phyloP scores from a whole-genome alignment of 192 early-diverging fungal genomes.

The Coemansia sp. region DNA sequence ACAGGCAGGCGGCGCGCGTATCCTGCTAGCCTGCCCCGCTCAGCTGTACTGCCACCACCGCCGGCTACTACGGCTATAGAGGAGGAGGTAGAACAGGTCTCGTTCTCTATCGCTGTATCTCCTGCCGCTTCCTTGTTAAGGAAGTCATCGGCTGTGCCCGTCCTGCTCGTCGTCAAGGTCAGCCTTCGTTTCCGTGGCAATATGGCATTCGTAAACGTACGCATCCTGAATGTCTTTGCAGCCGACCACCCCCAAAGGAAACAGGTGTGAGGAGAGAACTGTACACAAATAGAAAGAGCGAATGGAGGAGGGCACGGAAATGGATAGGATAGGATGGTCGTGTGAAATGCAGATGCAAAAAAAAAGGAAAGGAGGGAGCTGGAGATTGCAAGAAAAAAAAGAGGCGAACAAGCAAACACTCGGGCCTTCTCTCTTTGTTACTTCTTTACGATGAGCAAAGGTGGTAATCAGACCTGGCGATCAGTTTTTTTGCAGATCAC shows the following conservation, averaged over 20 bases:
- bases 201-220: conserved; percentile 38
- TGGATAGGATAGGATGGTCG: background rate
- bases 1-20: conserved; percentile 21
- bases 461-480: too few relatives aligned
- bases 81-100: too few relatives aligned
- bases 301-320: too few relatives aligned
- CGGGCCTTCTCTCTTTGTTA: background rate
- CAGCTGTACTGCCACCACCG: background rate
- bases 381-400: too few relatives aligned
- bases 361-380: background rate
- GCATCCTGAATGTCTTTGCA: conserved; percentile 13
- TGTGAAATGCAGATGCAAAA: background rate
- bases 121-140: background rate
- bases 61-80: background rate
- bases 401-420: too few relatives aligned
- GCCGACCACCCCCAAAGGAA: too few relatives aligned
- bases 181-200: conserved; percentile 29
- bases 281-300: too few relatives aligned
- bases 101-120: background rate
- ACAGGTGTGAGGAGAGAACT: too few relatives aligned
- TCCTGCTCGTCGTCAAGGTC: conserved; percentile 2
- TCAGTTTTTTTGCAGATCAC: background rate
- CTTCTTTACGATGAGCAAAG: too few relatives aligned
- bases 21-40: conserved; percentile 2
- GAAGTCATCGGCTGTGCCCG: too few relatives aligned